Evolutionary conservation across 1,284 basidiomycete genomes (phyloP), one percentile per base, ranked within the genome.

Genomic region (Ustilago cynodontis): DNA sequence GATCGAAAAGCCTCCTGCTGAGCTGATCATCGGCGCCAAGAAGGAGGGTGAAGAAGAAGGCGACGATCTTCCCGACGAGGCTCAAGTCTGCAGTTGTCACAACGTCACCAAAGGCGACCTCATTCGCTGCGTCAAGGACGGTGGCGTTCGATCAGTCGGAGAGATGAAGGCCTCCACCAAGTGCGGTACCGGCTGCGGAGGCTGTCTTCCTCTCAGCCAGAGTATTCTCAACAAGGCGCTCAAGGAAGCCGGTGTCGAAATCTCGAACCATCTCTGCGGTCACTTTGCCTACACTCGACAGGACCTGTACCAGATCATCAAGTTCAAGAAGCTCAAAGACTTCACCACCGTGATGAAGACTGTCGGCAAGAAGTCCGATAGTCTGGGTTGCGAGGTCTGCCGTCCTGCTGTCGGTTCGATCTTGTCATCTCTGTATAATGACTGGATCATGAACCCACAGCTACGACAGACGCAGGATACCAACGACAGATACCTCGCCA

Each of bases 401-500:
- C 92, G 91, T 77, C 92, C 92, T 1, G 89, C 89, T 1, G 88
- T 93, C 43, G 92, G 89, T 16, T 90, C 88, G 73, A 91, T 93
- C 66, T 87, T 93, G 29, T 90, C 91, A 0, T 91, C 90, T 22
- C 85, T 92, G 59, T 90, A 89, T 80, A 93, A 93, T 78, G 91
- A 92, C 72, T 90, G 90, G 79, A 87, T 93, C 65, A 89, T 93
- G 89, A 86, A 88, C 24, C 89, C 90, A 0, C 87, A 86, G n/a
- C 90, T 92, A 75, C 90, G 91, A 74, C 89, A 90, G 81, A 90
- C 91, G 52, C 92, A 93, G 80, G 91, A 92, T 72, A 92, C 91
- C 24, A 92, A 92, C 71, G 87, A 86, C 71, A 87, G 88, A 57
- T 92, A 89, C 86, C 86, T 93, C 64, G 92, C 91, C 26, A 93